phyloP scores from a whole-genome alignment of 2,329 filamentous ascomycete species.

The Zymoseptoria ardabiliae region DNA sequence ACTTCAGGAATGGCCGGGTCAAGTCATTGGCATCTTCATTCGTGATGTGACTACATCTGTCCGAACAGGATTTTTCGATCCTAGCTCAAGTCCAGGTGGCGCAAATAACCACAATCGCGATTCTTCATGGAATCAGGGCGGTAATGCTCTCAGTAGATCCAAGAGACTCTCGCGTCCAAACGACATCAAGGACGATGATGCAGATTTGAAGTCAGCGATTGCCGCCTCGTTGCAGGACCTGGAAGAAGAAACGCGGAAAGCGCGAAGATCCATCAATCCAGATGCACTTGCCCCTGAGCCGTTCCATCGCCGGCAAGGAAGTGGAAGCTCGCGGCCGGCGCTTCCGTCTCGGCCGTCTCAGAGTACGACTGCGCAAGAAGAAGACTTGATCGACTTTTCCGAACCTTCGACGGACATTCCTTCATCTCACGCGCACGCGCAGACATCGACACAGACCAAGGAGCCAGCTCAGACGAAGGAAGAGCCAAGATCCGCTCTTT shows the following conservation, averaged over 20 bases:
- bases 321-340: conserved; percentile 22
- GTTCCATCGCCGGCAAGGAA: conserved; percentile 1
- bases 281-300: conserved; percentile 24
- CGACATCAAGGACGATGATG: conserved; percentile 39
- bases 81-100: conserved; percentile 38
- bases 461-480: not conserved
- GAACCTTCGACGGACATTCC: conserved; percentile 21
- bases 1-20: conserved; percentile 48
- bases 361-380: conserved; percentile 19
- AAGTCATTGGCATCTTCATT: conserved; percentile 84
- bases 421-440: not conserved
- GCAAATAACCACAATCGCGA: conserved; percentile 24
- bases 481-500: conserved; percentile 15
- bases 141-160: conserved; percentile 26
- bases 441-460: not conserved
- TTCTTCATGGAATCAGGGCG: conserved; percentile 25
- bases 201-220: conserved; percentile 42
- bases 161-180: conserved; percentile 27
- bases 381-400: conserved; percentile 43
- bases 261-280: conserved; percentile 29
- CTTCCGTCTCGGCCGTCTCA: conserved; percentile 28
- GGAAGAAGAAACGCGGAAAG: conserved; percentile 32
- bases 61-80: conserved; percentile 67
- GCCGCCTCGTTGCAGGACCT: conserved; percentile 41
- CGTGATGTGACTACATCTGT: conserved; percentile 82